Conservation (phyloP, 768 basidiomycete genomes). For the Phlebiopsis gigantea region DNA sequence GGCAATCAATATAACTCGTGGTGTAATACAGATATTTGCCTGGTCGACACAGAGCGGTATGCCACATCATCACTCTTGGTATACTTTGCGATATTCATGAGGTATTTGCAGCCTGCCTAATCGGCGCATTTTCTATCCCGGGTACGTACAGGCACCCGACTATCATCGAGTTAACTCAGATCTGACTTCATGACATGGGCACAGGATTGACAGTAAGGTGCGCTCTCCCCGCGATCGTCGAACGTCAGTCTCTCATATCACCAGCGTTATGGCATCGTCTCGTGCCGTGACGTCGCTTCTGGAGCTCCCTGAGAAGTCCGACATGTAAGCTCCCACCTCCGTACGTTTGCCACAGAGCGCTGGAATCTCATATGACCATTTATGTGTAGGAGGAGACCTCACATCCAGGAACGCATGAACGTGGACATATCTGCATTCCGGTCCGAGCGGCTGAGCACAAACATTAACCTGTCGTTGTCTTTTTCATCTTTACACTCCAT, state of each 20-base stretch:
- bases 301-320: not conserved
- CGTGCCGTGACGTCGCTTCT: not conserved
- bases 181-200: too few species aligned
- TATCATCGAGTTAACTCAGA: not conserved
- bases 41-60: not conserved
- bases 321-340: not conserved
- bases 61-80: not conserved
- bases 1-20: not conserved
- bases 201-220: not conserved
- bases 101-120: not conserved
- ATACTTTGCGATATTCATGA: not conserved
- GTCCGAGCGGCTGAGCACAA: not conserved
- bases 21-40: not conserved
- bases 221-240: not conserved
- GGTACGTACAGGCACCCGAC: not conserved
- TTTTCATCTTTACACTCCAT: too few species aligned
- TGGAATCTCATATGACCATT: not conserved
- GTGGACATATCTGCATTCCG: not conserved
- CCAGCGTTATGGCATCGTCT: constrained; percentile 1
- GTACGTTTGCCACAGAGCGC: not conserved
- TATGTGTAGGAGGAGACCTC: not conserved
- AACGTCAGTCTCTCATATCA: not conserved
- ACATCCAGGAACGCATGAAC: not conserved
- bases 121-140: not conserved
- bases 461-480: not conserved